Percentiles rank a stretch among this genome's conserved stretches.
Conservation (phyloP, 1,284 basidiomycete species). For the Moesziomyces aphidis region DNA sequence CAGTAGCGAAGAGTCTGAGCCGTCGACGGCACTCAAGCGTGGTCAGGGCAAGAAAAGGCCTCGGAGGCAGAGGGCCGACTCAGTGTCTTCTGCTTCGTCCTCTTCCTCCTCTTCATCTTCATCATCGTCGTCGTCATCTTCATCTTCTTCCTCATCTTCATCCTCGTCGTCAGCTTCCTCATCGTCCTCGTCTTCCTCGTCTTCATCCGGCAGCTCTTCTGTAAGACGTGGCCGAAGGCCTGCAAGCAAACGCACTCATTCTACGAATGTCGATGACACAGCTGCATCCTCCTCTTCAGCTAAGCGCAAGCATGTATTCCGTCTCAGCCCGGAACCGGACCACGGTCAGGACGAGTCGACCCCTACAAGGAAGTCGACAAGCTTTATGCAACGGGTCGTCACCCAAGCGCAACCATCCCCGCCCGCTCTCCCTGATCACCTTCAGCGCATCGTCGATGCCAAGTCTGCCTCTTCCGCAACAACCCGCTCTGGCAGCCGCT, state of each 20-base stretch:
- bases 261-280: neutral
- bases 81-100: neutral
- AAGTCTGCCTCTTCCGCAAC: conserved; percentile 11
- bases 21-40: too few species aligned
- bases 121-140: neutral
- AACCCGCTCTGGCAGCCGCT: neutral
- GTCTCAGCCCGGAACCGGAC: conserved; percentile 30
- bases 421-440: conserved; percentile 3
- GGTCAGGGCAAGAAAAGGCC: too few species aligned
- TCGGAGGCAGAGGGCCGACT: neutral
- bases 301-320: conserved; percentile 17
- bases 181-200: conserved; percentile 18
- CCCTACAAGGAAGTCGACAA: conserved; percentile 1
- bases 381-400: neutral
- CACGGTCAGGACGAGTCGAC: neutral
- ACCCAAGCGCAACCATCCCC: conserved; percentile 4
- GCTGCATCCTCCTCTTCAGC: neutral
- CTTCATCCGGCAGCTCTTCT: conserved; percentile 14
- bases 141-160: conserved; percentile 2
- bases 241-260: neutral
- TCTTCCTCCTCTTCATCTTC: neutral
- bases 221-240: neutral
- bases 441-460: conserved; percentile 31
- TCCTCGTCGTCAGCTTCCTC: conserved; percentile 13
- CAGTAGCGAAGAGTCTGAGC: conserved; percentile 14